A percentile compares a stretch with the other conserved stretches of the same genome.
Conservation (phyloP, 2,329 filamentous ascomycete species). For the Alternaria gansuensis region DNA sequence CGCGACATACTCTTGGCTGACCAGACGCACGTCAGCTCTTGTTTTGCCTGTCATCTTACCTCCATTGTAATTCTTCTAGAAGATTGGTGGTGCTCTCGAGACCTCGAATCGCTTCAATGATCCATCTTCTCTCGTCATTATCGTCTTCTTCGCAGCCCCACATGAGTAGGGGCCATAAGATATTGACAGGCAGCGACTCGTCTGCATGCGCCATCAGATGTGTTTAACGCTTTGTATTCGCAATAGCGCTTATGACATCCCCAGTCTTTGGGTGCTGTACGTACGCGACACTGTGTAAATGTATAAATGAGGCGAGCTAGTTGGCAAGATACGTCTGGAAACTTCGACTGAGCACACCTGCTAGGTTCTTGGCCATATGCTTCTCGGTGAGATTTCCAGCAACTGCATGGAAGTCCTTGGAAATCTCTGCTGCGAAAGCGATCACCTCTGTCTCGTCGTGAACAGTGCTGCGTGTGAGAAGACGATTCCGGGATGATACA, state of each 20-base stretch:
- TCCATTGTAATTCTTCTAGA: conserved; percentile 51
- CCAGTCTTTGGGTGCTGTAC: conserved; percentile 62
- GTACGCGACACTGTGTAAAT: conserved; percentile 67
- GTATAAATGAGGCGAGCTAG: conserved; percentile 65
- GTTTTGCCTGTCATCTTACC: conserved; percentile 50
- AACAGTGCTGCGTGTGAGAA: conserved; percentile 66
- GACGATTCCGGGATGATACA: conserved; percentile 65
- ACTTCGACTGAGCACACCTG: conserved; percentile 61
- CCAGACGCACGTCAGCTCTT: conserved; percentile 52
- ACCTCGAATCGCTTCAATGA: conserved; percentile 59
- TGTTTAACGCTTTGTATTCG: conserved; percentile 60
- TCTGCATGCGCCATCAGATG: conserved; percentile 58
- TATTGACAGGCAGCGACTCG: conserved; percentile 63
- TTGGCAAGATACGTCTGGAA: conserved; percentile 66
- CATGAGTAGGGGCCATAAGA: conserved; percentile 67
- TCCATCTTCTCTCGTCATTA: conserved; percentile 60
- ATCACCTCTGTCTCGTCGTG: conserved; percentile 68
- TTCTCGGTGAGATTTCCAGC: conserved; percentile 61
- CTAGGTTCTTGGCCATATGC: conserved; percentile 61
- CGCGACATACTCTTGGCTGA: conserved; percentile 59
- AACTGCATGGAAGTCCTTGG: conserved; percentile 62
- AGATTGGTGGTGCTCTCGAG: conserved; percentile 53
- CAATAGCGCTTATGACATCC: conserved; percentile 60
- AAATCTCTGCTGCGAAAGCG: conserved; percentile 62
- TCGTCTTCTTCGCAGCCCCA: conserved; percentile 65